phyloP scores from a whole-genome alignment of 768 basidiomycete species.

The Guyanaporus albipodus region DNA sequence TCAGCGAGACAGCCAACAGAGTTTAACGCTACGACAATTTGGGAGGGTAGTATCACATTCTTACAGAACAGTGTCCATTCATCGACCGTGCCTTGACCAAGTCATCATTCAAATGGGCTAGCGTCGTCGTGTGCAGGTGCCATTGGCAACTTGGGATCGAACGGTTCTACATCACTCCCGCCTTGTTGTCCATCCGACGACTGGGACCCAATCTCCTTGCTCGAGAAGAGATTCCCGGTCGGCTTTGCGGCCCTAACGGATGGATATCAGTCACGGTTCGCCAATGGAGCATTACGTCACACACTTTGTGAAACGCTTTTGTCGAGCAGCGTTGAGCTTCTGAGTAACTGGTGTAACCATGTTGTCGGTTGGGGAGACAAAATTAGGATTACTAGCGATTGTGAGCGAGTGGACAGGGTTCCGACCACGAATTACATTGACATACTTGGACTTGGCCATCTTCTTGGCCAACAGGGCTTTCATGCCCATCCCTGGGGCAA shows the following conservation, averaged over 20 bases:
- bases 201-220: conserved; percentile 33
- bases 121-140: conserved; percentile 50
- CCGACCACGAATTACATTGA: conserved; percentile 11
- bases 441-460: conserved; percentile 85
- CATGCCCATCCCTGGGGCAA: conserved; percentile 72
- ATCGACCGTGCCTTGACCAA: not conserved
- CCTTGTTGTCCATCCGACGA: conserved; percentile 30
- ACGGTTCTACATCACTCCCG: conserved; percentile 37
- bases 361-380: conserved; percentile 92
- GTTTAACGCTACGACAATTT: conserved; percentile 24
- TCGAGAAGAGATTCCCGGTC: conserved; percentile 52
- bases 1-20: conserved; percentile 29
- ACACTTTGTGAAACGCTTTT: conserved; percentile 91
- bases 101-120: conserved; percentile 58
- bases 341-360: conserved; percentile 91
- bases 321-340: conserved; percentile 86
- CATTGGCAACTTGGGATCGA: conserved; percentile 27
- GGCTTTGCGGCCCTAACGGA: conserved; percentile 54
- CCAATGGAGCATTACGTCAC: conserved; percentile 27
- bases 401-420: conserved; percentile 4
- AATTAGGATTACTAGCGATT: conserved; percentile 70
- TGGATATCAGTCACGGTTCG: conserved; percentile 3
- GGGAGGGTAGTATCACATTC: conserved; percentile 21
- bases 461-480: conserved; percentile 93
- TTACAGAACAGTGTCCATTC: conserved; percentile 21